These are phyloP conservation scores for Rhodomyrtus tomentosa DNA, from an alignment of 345 rosid species.

Conservation along the genomic window DNA sequence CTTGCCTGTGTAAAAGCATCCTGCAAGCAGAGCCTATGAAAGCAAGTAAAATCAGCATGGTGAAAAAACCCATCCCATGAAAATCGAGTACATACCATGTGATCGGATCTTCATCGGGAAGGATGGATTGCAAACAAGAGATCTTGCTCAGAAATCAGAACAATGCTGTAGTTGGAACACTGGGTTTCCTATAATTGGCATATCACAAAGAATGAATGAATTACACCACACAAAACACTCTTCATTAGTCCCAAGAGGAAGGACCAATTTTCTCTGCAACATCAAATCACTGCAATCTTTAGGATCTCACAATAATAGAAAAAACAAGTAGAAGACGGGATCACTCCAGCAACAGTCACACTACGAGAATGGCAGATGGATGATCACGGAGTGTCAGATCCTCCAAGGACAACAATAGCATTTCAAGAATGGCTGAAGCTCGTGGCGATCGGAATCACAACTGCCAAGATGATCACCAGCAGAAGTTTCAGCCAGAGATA, in stretches of 20 bases:
- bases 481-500: constrained; percentile 55
- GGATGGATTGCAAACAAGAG: no score
- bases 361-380: no score
- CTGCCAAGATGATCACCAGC: constrained; percentile 52
- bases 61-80: not conserved
- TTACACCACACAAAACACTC: not conserved
- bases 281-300: not conserved
- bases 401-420: not conserved
- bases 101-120: not conserved
- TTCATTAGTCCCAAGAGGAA: not conserved
- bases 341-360: no score
- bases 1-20: no score
- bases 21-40: not conserved
- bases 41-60: not conserved
- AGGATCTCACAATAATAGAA: not conserved
- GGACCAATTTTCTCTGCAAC: not conserved
- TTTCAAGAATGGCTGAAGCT: constrained; percentile 69
- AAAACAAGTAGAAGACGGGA: not conserved
- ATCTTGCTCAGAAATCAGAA: no score
- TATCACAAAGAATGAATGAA: not conserved
- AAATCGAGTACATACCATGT: not conserved
- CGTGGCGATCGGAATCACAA: constrained; percentile 59
- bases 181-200: not conserved
- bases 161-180: not conserved
- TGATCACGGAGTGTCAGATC: not conserved